Evolutionary conservation across 2,329 filamentous ascomycete species (phyloP), one percentile per base, ranked within the genome.

Genomic region (Ramichloridium luteum): DNA sequence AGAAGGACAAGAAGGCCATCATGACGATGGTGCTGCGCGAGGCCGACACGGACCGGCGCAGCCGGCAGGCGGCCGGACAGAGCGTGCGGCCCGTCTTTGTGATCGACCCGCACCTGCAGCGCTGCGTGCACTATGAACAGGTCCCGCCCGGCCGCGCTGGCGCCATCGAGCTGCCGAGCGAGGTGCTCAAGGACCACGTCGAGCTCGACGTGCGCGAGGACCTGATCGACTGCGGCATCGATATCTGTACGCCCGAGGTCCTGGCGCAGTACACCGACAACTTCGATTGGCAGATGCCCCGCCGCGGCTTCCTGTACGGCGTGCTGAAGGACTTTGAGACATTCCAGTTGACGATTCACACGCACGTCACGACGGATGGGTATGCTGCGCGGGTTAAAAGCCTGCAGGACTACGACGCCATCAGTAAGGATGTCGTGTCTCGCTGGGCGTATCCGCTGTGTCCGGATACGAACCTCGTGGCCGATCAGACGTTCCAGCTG

Each of bases 241-340:
- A 98, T 54, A 96, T 98, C 42, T 96, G 88, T 59, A 96, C 90
- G 1, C 86, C 88, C 0, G 90, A 96, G 51, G 86, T 94, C 6
- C 70, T 96, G 26, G 86, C 86, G 5, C 62, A 96, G 35, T 98
- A 90, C 83, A 90, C 85, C 6, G 90, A 98, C 59, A 93, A 86
- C 52, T 98, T 96, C 49, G 88, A 98, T 56, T 96, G 93, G 56
- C 85, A 94, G 54, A 70, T 85, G 5, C 84, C 88, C 1, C 73
- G 86, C 33, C 79, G 78, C 48, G 84, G 93, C 49, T 94, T 93
- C 48, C 60, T 98, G 20, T 82, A 86, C 53, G 86, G 86, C 37
- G 85, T 96, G 1, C 63, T 98, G 32, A 94, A 94, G 61, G 90
- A 98, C 55, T 93, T 84, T 63, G 90, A 98, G 54, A 66, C 96